Evolutionary conservation across 192 early-diverging fungal genomes (phyloP), one percentile per base, ranked within the genome.

Genomic region (Diversispora epigaea): DNA sequence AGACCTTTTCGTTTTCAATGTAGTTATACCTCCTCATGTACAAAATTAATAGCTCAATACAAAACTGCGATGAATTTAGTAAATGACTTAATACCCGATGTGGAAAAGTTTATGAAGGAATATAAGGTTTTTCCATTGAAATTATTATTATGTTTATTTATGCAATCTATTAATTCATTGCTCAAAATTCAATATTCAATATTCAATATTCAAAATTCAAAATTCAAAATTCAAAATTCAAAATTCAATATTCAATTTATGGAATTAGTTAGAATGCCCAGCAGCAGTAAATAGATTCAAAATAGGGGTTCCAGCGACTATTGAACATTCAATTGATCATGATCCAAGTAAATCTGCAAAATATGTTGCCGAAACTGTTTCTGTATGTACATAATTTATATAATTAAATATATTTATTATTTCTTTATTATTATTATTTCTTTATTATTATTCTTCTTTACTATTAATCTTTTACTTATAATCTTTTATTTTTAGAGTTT

Each of bases 251-350:
- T n/a, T n/a, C n/a, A n/a, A n/a, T n/a, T n/a, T n/a, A 76, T 12
- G 21, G 6, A 10, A 54, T 64, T 41, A 91, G 86, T 79, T 97
- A 43, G 86, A 86, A 49, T 96, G 94, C 70, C 92, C 95, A 2
- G 94, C 95, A 4, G 97, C 96, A 3, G 85, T 86, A 17, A 90
- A 92, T 67, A 84, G 96, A 44, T 81, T 99, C 68, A 92, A 94
- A 78, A 93, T 96, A n/a, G 97, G 97, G 0, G 94, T 99, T 0
- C 97, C 97, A 2, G 93, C 94, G 10, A 99, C 97, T 0, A 88
- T 96, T 45, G 97, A 99, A 78, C 96, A 98, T 84, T 92, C 89
- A 0, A 87, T 87, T 11, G 84, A 76, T 58, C 76, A 83, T 11
- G 79, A 87, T 68, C 76, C 83, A 3, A 79, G 82, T 0, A 90